Conservation (phyloP, 768 basidiomycete genomes). For the Leucocoprinus sp. region DNA sequence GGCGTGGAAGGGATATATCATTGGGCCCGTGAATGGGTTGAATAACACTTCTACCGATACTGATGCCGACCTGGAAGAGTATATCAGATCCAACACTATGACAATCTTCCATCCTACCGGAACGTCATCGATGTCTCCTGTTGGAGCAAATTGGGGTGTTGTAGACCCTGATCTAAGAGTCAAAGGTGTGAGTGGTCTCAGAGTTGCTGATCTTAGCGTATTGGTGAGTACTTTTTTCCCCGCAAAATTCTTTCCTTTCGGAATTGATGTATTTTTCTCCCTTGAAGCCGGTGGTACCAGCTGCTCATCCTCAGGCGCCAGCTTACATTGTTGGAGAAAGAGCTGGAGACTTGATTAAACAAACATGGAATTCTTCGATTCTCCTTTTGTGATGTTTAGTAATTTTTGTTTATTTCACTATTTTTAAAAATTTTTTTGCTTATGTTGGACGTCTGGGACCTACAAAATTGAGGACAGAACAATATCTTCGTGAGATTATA, state of each 20-base stretch:
- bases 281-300: slow-evolving; percentile 22
- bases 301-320: slow-evolving; percentile 27
- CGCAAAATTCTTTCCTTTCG: neutral
- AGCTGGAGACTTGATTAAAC: slow-evolving; percentile 20
- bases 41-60: slow-evolving; percentile 12
- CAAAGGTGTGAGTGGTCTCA: slow-evolving; percentile 25
- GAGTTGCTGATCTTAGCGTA: slow-evolving; percentile 31
- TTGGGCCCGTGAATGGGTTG: neutral
- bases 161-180: slow-evolving; percentile 22
- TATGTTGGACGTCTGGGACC: too few relatives aligned
- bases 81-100: slow-evolving; percentile 15
- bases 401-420: too few relatives aligned
- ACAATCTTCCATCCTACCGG: slow-evolving; percentile 25
- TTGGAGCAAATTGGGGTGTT: slow-evolving; percentile 15
- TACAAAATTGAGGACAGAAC: too few relatives aligned
- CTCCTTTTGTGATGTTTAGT: too few relatives aligned
- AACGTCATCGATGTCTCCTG: slow-evolving; percentile 23
- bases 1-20: slow-evolving; percentile 7
- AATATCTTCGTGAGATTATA: too few relatives aligned
- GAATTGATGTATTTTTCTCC: neutral
- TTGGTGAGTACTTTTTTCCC: slow-evolving; percentile 1
- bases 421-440: too few relatives aligned
- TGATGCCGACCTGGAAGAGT: slow-evolving; percentile 21
- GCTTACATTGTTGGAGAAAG: slow-evolving; percentile 28
- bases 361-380: slow-evolving; percentile 3